These are phyloP conservation scores for Huntiella savannae DNA, from an alignment of 2,329 filamentous ascomycete species.

Conservation along the genomic window DNA sequence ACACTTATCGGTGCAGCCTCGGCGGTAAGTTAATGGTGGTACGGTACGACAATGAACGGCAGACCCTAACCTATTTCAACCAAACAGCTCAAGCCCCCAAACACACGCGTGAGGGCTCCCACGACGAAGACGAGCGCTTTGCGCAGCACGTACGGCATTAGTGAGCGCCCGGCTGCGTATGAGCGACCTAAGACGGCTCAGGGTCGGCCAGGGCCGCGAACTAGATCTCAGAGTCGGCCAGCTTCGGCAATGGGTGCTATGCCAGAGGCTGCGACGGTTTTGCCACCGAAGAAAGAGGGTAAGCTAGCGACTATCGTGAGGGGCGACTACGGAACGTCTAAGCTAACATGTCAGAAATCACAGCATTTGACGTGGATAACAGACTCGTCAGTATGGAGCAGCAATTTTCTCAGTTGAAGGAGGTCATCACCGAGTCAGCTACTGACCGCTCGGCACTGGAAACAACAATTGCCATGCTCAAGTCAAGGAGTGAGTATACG, in stretches of 20 bases:
- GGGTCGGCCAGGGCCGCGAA: conserved; percentile 13
- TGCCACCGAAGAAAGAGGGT: conserved; percentile 2
- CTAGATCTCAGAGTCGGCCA: conserved; percentile 7
- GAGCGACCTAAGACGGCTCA: conserved; percentile 33
- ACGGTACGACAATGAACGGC: neutral
- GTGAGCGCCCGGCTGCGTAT: conserved; percentile 27
- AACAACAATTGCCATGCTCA: conserved; percentile 55
- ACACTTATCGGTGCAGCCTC: conserved; percentile 10
- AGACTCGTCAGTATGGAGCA: conserved; percentile 59
- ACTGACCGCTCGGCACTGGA: conserved; percentile 51
- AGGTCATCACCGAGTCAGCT: conserved; percentile 50
- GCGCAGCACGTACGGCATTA: conserved; percentile 19
- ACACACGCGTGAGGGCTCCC: conserved; percentile 6
- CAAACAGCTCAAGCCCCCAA: conserved; percentile 9
- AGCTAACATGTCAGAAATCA: conserved; percentile 44
- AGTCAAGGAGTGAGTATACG: conserved; percentile 46
- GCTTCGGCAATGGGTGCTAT: conserved; percentile 3
- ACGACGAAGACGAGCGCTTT: conserved; percentile 27
- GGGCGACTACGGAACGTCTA: too few relatives aligned
- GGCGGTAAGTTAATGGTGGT: conserved; percentile 8
- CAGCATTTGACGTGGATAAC: conserved; percentile 65
- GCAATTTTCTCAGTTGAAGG: conserved; percentile 51
- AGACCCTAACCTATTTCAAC: neutral
- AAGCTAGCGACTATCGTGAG: neutral
- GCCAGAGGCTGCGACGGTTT: neutral